Conservation (phyloP, 164 flowering plant species). For the Litsea cubeba region DNA sequence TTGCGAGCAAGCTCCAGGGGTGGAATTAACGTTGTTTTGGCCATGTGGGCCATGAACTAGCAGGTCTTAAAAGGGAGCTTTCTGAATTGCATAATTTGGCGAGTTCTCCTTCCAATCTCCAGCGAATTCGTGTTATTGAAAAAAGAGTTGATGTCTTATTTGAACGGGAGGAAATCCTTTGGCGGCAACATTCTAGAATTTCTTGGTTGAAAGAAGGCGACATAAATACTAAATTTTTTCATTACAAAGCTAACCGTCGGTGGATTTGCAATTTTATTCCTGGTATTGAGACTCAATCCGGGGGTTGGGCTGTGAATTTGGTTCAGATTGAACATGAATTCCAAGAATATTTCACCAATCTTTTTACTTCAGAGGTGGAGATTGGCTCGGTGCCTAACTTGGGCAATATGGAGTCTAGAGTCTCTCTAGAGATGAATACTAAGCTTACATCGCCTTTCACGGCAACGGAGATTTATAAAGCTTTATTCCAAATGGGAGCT, state of each 20-base stretch:
- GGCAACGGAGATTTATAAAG: no score
- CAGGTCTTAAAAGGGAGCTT: no score
- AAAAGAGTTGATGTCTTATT: no score
- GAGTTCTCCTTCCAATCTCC: no score
- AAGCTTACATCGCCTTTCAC: no score
- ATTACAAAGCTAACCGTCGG: background rate
- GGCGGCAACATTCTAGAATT: background rate
- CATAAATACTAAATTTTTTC: background rate
- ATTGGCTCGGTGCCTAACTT: background rate
- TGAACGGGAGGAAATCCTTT: background rate
- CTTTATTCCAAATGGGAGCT: no score
- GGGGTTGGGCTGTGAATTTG: background rate
- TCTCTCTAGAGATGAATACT: background rate
- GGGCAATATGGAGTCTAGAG: background rate
- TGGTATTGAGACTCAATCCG: background rate
- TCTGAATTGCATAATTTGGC: no score
- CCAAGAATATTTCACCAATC: background rate
- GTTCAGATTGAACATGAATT: background rate
- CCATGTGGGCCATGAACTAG: no score
- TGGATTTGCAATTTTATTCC: background rate
- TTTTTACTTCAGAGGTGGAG: background rate
- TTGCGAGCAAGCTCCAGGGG: no score
- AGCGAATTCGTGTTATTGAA: no score
- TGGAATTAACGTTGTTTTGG: no score
- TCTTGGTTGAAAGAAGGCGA: background rate